phyloP scores from a whole-genome alignment of 345 rosid genomes.

The Arabidopsis arenosa region DNA sequence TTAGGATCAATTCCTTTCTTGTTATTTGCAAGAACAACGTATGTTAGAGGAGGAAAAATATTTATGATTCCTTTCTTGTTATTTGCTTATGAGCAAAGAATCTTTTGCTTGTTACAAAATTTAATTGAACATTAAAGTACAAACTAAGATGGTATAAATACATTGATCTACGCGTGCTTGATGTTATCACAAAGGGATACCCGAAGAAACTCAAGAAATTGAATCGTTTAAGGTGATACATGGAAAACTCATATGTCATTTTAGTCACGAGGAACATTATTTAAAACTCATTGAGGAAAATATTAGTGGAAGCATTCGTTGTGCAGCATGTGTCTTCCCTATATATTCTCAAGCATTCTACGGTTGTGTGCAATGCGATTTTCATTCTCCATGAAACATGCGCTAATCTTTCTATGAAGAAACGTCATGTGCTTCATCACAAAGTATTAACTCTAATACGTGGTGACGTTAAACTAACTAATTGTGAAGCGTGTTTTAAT shows the following conservation, averaged over 20 bases:
- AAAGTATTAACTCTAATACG: background rate
- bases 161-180: too few species aligned
- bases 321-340: background rate
- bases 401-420: background rate
- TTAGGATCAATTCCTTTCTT: too few species aligned
- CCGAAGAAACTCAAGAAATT: background rate
- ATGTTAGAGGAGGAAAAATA: too few species aligned
- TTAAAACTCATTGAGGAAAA: background rate
- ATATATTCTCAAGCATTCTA: background rate
- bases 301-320: background rate
- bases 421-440: background rate
- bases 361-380: background rate
- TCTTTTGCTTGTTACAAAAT: too few species aligned
- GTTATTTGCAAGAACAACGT: too few species aligned
- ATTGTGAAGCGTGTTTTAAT: too few species aligned
- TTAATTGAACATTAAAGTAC: too few species aligned
- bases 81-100: too few species aligned
- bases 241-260: background rate
- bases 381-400: constrained; percentile 7
- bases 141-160: too few species aligned
- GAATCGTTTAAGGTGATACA: background rate
- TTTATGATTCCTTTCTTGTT: too few species aligned
- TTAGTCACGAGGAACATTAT: background rate
- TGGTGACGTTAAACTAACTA: background rate
- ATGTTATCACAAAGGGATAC: background rate